Conservation (phyloP, 495 filamentous ascomycete genomes). For the Penicillium canariense region DNA sequence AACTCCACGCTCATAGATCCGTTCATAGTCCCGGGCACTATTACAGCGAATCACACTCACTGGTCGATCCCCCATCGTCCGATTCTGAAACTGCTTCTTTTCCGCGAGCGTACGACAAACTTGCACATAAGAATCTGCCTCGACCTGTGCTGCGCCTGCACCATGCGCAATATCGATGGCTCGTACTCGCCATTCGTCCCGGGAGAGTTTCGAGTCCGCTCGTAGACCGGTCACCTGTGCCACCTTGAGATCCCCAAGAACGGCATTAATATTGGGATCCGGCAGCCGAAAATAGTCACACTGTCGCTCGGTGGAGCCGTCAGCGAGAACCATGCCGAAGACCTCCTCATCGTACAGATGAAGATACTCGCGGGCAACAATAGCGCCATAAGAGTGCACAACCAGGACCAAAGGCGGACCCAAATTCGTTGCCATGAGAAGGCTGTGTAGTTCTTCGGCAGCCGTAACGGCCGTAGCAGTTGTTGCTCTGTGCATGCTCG, state of each 20-base stretch:
- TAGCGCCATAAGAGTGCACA: conserved; percentile 53
- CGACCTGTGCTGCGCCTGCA: conserved; percentile 12
- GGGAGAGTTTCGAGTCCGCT: conserved; percentile 21
- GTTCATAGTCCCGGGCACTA: conserved; percentile 28
- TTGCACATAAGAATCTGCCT: conserved; percentile 15
- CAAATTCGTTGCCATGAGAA: conserved; percentile 22
- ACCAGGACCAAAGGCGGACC: conserved; percentile 42
- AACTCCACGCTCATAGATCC: conserved; percentile 33
- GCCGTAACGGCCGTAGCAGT: conserved; percentile 17
- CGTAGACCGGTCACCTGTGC: conserved; percentile 34
- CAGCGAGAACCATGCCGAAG: conserved; percentile 40
- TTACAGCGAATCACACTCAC: conserved; percentile 41
- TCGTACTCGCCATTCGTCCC: conserved; percentile 37
- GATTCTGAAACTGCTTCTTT: conserved; percentile 34
- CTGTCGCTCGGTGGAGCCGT: conserved; percentile 38
- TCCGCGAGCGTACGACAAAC: conserved; percentile 27
- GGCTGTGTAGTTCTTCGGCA: conserved; percentile 33
- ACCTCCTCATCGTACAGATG: conserved; percentile 31
- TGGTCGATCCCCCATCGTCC: conserved; percentile 31
- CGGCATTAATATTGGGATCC: conserved; percentile 31
- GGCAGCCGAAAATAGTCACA: conserved; percentile 31
- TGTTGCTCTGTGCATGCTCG: conserved; percentile 1
- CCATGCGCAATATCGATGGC: conserved; percentile 35
- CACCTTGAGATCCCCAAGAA: conserved; percentile 31
- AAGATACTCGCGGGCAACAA: conserved; percentile 48